Percentiles rank a stretch among this genome's conserved stretches.
Evolutionary conservation across 2,329 filamentous ascomycete species (phyloP).

Genomic region (Epichloe brachyelytri): DNA sequence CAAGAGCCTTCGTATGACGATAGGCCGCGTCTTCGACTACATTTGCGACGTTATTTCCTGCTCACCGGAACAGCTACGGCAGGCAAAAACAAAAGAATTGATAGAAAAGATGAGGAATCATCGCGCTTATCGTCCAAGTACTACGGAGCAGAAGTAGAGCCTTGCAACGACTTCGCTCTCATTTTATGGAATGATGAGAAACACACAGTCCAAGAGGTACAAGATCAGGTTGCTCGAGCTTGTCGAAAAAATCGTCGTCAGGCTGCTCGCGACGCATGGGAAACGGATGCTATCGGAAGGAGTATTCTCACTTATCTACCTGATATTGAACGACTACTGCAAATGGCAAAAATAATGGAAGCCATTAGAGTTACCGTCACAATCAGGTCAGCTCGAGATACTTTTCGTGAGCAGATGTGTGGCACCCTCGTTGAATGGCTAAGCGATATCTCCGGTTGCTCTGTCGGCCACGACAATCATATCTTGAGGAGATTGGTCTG

Average conservation of each 20-base stretch:
- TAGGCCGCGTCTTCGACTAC: slow-evolving; percentile 79
- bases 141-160: slow-evolving; percentile 47
- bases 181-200: slow-evolving; percentile 98
- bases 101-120: slow-evolving; percentile 69
- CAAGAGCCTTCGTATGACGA: slow-evolving; percentile 69
- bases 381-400: slow-evolving; percentile 84
- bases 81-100: slow-evolving; percentile 69
- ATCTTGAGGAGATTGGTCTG: slow-evolving; percentile 74
- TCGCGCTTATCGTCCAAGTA: slow-evolving; percentile 60
- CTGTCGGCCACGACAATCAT: slow-evolving; percentile 64
- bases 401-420: slow-evolving; percentile 96
- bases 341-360: slow-evolving; percentile 76
- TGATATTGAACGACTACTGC: slow-evolving; percentile 60
- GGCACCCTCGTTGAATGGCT: slow-evolving; percentile 97
- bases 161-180: slow-evolving; percentile 57
- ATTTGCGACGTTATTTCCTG: slow-evolving; percentile 97
- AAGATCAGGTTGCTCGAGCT: slow-evolving; percentile 78
- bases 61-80: slow-evolving; percentile 84
- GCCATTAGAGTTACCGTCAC: slow-evolving; percentile 94
- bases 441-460: slow-evolving; percentile 80
- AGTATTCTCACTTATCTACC: slow-evolving; percentile 68
- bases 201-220: slow-evolving; percentile 84
- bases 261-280: slow-evolving; percentile 64
- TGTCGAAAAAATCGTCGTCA: slow-evolving; percentile 61
- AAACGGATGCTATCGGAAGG: slow-evolving; percentile 79